Base-by-base conservation (phyloP, 2,329 filamentous ascomycete genomes). In the Xylaria sp. region DNA sequence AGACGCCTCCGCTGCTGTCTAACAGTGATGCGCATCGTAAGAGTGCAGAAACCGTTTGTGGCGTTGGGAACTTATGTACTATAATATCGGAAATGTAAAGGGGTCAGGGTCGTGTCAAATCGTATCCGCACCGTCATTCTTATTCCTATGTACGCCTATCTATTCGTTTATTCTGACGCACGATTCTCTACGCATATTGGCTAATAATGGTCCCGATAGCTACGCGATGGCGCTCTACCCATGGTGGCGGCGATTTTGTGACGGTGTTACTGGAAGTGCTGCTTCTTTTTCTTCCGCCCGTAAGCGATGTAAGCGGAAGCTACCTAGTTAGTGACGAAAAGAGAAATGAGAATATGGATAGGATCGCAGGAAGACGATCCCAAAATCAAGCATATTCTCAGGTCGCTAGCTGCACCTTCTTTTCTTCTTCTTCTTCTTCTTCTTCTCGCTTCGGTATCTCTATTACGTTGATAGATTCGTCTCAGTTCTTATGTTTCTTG, bases 41-140 rank as follows among this genome's bases (percentile, higher is more conserved):
- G 23, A 42, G 23, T 23, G 23, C 35, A n/a, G 27, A 42, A 29
- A 18, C 35, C 35, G 54, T 58, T 58, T 42, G 54, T 42, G 54
- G 54, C 54, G 54, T 27, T 57, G 13, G 3, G 10, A 16, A 42
- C 27, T 27, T 58, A 10, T 21, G 29, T 10, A 40, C 12, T n/a
- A 21, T 6, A 21, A n/a, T 21, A 9, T 13, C 16, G 3, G 5
- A 53, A 18, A 32, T 12, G 6, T 29, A 53, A 40, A 27, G 6
- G 35, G 54, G 21, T 12, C 6, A 10, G 21, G n/a, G 2, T 12
- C 40, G 32, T 16, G 21, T 40, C 35, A 2, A 21, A 13, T 35
- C 16, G 8, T 23, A 40, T 57, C 32, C n/a, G 32, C 53, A 57
- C 32, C 4, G 32, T 27, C 8, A 29, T 18, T 18, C 13, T 6